Base-by-base conservation (phyloP, 1,284 basidiomycete species). In the Trametes sp. region DNA sequence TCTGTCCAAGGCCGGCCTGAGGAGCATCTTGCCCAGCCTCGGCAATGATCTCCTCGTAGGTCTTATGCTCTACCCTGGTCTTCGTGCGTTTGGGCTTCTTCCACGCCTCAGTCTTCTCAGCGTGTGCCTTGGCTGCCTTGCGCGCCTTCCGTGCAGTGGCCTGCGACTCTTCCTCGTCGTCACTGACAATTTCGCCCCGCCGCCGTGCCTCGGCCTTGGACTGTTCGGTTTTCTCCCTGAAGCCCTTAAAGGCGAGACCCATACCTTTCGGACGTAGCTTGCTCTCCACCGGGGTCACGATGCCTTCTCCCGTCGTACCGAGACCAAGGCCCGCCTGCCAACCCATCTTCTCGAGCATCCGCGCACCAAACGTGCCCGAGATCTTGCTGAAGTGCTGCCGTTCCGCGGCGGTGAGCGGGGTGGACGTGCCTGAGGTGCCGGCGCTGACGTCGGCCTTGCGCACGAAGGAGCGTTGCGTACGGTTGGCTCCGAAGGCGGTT, bases 261-360 rank as follows among this genome's bases (percentile, higher is more conserved):
- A 88, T 88, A 76, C 89, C 83, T 75, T 91, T 88, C 10, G 94
- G 91, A 7, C 95, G 88, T 49, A 94, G 75, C 74, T 93, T 95
- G 71, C 84, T 88, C 72, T 96, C 94, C 11, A 98, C 84, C 0
- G 96, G 96, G 0, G 91, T 89, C 4, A 95, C 88, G 59, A 97
- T 96, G 71, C 96, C 96, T 70, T 92, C 88, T 8, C 92, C 91
- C 2, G 82, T 79, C 0, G 83, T 77, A 70, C 96, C 96, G 19
- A 98, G 82, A 73, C 96, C 96, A 23, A 86, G 85, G 8, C 96
- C 92, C 0, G 89, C 80, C 72, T 90, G 82, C 96, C 96, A 98
- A 14, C 96, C 96, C 89, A 96, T 95, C 78, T 95, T 97, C 44
- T 87, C 85, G n/a, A 98, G 85, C 85, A 98, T 87, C 58, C 89